These are phyloP conservation scores for Colletotrichum costaricense DNA, from an alignment of 2,329 filamentous ascomycete genomes.

Conservation along the genomic window DNA sequence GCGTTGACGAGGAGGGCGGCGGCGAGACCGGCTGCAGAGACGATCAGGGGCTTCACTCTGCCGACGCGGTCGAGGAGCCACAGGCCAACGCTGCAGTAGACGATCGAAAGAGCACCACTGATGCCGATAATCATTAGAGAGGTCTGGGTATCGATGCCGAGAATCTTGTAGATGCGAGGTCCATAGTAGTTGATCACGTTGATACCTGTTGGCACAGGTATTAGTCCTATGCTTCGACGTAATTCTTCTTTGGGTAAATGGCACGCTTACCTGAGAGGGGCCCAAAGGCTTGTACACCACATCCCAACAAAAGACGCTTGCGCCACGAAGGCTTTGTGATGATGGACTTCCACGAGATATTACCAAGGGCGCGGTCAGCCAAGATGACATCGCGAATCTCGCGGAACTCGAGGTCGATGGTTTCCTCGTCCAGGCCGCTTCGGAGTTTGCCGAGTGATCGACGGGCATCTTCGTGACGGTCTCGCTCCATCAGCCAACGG, in stretches of 20 bases:
- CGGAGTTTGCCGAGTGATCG: slow-evolving; percentile 47
- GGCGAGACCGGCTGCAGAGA: slow-evolving; percentile 45
- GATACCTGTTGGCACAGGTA: background rate
- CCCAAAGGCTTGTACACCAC: slow-evolving; percentile 60
- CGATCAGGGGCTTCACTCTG: slow-evolving; percentile 59
- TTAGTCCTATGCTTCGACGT: too few species aligned
- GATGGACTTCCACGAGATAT: slow-evolving; percentile 52
- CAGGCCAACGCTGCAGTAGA: slow-evolving; percentile 60
- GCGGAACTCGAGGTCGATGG: slow-evolving; percentile 51
- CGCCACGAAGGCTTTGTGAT: slow-evolving; percentile 56
- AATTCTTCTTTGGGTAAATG: too few species aligned
- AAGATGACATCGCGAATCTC: slow-evolving; percentile 53
- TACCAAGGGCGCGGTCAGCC: slow-evolving; percentile 47
- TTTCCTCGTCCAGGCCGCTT: slow-evolving; percentile 42
- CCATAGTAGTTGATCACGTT: slow-evolving; percentile 55
- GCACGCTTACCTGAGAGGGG: slow-evolving; percentile 43
- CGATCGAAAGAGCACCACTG: slow-evolving; percentile 59
- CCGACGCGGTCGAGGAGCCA: slow-evolving; percentile 57
- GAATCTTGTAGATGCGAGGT: slow-evolving; percentile 53
- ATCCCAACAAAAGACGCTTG: slow-evolving; percentile 57
- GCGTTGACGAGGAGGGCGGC: slow-evolving; percentile 42
- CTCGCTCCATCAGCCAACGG: slow-evolving; percentile 48
- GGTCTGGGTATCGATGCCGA: slow-evolving; percentile 55
- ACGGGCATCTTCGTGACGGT: slow-evolving; percentile 46
- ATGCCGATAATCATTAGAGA: slow-evolving; percentile 63